Conservation (phyloP, 139 green algal species). For the Closterium sp. region DNA sequence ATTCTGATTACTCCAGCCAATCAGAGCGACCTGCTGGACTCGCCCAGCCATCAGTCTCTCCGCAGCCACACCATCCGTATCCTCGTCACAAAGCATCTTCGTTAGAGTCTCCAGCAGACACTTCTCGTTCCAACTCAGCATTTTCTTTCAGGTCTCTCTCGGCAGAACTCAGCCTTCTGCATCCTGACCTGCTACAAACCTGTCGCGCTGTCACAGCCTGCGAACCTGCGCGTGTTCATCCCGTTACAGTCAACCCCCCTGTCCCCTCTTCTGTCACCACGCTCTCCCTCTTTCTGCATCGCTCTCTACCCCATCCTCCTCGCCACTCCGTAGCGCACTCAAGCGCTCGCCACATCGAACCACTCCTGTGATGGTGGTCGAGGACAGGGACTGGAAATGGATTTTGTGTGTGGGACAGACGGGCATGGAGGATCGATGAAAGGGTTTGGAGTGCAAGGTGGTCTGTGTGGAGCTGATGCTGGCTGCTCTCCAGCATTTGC, state of each 20-base stretch:
- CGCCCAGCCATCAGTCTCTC: neutral
- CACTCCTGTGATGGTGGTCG: no score
- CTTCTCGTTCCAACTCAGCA: neutral
- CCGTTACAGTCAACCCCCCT: neutral
- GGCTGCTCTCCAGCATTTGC: neutral
- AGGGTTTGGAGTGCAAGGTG: neutral
- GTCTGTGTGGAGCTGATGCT: neutral
- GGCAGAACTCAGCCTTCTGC: neutral
- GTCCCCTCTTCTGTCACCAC: neutral
- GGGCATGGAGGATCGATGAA: neutral
- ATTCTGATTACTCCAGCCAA: neutral
- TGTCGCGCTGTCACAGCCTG: neutral
- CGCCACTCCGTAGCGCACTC: neutral
- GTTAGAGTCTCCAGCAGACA: neutral
- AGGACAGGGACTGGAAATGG: no score
- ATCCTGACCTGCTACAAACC: neutral
- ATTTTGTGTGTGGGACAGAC: no score
- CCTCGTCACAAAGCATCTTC: neutral
- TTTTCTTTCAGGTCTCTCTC: neutral
- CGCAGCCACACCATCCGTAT: neutral
- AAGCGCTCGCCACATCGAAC: neutral
- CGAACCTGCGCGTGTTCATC: neutral
- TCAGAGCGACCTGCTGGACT: neutral
- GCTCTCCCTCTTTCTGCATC: neutral
- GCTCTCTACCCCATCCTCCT: neutral